Evolutionary conservation across 2,329 filamentous ascomycete species (phyloP), one percentile per base, ranked within the genome.

Genomic region (Fusarium goolgardi): DNA sequence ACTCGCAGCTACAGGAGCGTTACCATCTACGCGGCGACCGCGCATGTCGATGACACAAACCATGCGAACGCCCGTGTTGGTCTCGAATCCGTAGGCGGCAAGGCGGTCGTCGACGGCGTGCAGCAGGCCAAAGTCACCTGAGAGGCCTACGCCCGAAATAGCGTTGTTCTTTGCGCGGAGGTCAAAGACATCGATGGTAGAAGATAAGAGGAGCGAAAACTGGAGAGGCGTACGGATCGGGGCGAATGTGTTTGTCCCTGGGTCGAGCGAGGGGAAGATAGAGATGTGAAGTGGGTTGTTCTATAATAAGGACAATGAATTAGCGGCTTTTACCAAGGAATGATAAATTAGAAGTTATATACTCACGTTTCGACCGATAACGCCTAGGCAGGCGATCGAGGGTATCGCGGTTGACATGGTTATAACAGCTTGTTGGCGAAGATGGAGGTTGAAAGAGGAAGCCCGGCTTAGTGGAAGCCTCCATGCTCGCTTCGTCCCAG

Each of bases 281-380:
- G 93, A 90, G 73, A 97, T 92, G 81, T 98, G 95, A 70, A 98
- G 90, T 61, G 95, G 96, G 77, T 97, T 97, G 82, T 98, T 97
- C 94, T 98, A 76, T 61, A 32, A 67, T 34, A 34, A 67, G 34
- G 35, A 37, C 8, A 31, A n/a, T 12, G 18, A 29, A 20, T 39
- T 21, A 54, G 57, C 44, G 12, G 52, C 25, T 16, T 21, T 34
- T 23, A 35, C 45, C 11, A 34, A n/a, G 25, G 39, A 25, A 29
- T 29, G 15, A 39, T 27, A 43, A 35, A 50, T 16, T 16, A 18
- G 6, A 27, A 18, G 20, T 29, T 4, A 13, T 51, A 40, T 34
- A 78, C 85, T 73, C 85, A 97, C 94, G 79, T 96, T 91, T 81
- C 96, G 94, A 71, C 96, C 95, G 74, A 99, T 96, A 53, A 98